Base-by-base conservation (phyloP, 208 protist genomes). In the Leishmania arabica region DNA sequence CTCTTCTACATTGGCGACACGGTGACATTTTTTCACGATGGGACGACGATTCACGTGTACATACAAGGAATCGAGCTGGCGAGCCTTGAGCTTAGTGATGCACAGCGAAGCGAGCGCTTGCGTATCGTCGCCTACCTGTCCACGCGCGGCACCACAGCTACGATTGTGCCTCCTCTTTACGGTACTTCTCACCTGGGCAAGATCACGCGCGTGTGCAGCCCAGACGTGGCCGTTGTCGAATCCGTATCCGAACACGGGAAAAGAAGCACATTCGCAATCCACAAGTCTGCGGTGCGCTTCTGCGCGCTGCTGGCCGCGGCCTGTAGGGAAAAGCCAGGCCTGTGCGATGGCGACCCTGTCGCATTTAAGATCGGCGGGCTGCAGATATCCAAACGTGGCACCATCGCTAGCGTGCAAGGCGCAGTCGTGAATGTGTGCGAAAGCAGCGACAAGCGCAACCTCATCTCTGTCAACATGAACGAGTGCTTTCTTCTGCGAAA, bases 1-100 rank as follows among this genome's bases (percentile, higher is more conserved):
- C 85, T 97, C 7, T 96, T 98, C 80, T 82, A 83, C 79, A 94
- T 98, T 79, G 93, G 89, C 58, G 95, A 98, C 77, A 94, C 90
- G 27, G 74, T 98, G 19, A 98, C 92, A 15, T 81, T 95, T 54
- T 83, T 95, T 49, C 65, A 87, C 42, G 70, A 86, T 53, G 72
- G 88, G 15, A 62, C 64, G 11, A 37, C 83, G 0, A 62, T 96
- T 40, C 77, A 78, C 37, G 85, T 95, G 15, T 95, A 91, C 75
- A 72, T 88, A 53, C 84, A 87, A 58, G 78, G 86, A 62, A 37
- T 85, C 9, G 65, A 83, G 49, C 82, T 88, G 76, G 84, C 71
- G 27, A 82, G 42, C 21, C 73, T 87, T n/a, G 56, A 58, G 76
- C 81, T 92, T 40, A 70, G 77, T 64, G 78, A 76, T 21, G 75